A percentile compares a stretch with the other conserved stretches of the same genome.
Evolutionary conservation across 2,329 filamentous ascomycete species (phyloP).

Genomic region (Pseudogymnoascus sp.): DNA sequence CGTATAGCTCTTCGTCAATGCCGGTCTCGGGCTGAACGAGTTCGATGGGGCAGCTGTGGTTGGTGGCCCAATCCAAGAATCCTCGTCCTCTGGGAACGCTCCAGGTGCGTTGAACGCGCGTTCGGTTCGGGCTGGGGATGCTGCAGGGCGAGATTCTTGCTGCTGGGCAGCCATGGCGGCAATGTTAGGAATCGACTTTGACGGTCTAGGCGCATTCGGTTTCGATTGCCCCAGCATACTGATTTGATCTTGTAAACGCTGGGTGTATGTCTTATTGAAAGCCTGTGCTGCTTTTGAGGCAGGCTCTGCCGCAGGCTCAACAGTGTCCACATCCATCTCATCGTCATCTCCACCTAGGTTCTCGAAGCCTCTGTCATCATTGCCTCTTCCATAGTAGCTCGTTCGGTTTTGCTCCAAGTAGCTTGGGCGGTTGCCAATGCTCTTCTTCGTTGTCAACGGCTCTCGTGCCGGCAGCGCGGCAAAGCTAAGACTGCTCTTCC

Average conservation of each 20-base stretch:
- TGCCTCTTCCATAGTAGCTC: slow-evolving; percentile 66
- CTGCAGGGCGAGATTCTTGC: slow-evolving; percentile 14
- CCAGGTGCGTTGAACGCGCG: slow-evolving; percentile 38
- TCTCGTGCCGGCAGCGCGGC: slow-evolving; percentile 86
- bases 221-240: slow-evolving; percentile 57
- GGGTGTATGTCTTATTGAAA: slow-evolving; percentile 86
- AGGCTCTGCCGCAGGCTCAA: slow-evolving; percentile 29
- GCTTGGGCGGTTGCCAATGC: slow-evolving; percentile 64
- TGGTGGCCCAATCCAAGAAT: slow-evolving; percentile 53
- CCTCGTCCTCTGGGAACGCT: slow-evolving; percentile 51
- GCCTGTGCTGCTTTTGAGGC: slow-evolving; percentile 44
- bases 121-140: slow-evolving; percentile 13
- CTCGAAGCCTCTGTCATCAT: slow-evolving; percentile 46
- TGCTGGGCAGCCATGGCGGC: slow-evolving; percentile 15
- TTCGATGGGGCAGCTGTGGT: slow-evolving; percentile 23
- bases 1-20: slow-evolving; percentile 51
- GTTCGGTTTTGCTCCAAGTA: slow-evolving; percentile 65
- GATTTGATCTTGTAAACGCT: slow-evolving; percentile 86
- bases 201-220: slow-evolving; percentile 22
- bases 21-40: slow-evolving; percentile 40
- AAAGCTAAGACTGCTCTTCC: slow-evolving; percentile 94
- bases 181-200: slow-evolving; percentile 25
- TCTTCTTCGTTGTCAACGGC: slow-evolving; percentile 76
- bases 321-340: slow-evolving; percentile 42
- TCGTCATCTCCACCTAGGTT: slow-evolving; percentile 38